A percentile compares a stretch with the other conserved stretches of the same genome.
phyloP scores from a whole-genome alignment of 192 early-diverging fungal species.

The Funneliformis geosporum region DNA sequence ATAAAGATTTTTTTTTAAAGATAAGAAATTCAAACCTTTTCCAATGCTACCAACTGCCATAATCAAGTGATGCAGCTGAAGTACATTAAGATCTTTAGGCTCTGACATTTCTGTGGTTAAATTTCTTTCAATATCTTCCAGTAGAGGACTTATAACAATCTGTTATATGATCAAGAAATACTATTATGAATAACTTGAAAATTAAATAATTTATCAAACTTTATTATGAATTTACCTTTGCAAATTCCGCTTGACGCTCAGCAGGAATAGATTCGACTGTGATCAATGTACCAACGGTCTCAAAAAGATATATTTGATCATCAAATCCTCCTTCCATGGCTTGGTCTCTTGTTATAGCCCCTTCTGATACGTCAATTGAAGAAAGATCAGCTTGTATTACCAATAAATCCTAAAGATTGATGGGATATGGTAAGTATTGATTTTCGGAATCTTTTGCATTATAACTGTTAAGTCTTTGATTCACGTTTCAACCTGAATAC shows the following conservation, averaged over 20 bases:
- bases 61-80: constrained; percentile 81
- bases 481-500: constrained; percentile 44
- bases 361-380: constrained; percentile 42
- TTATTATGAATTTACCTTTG: constrained; percentile 18
- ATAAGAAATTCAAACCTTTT: constrained; percentile 69
- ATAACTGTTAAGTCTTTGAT: neutral
- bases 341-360: constrained; percentile 51
- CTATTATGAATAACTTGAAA: neutral
- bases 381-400: constrained; percentile 67
- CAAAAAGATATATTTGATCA: constrained; percentile 87
- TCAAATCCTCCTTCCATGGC: constrained; percentile 65
- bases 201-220: neutral
- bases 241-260: constrained; percentile 69
- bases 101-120: constrained; percentile 65
- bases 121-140: constrained; percentile 73
- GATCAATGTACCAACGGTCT: constrained; percentile 90
- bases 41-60: constrained; percentile 81
- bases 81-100: constrained; percentile 66
- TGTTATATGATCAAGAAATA: constrained; percentile 40
- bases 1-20: neutral
- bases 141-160: constrained; percentile 76
- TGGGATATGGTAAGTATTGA: neutral
- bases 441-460: neutral
- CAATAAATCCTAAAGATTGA: constrained; percentile 60
- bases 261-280: constrained; percentile 69